Base-by-base conservation (phyloP, 2,329 filamentous ascomycete species). In the Dactylellina parvicollis region DNA sequence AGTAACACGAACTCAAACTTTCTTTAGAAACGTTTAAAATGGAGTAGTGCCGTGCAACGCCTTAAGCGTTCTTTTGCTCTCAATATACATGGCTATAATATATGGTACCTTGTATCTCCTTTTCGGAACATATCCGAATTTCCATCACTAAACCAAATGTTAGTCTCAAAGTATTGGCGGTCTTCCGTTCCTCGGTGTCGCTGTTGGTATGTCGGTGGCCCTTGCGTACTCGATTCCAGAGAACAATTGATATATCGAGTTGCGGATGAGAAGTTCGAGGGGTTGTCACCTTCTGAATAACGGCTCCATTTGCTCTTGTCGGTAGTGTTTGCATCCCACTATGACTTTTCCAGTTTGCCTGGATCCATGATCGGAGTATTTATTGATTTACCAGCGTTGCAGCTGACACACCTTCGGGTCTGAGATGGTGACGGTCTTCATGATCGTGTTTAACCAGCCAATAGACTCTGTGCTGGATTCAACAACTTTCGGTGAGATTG, bases 261-360 rank as follows among this genome's bases (percentile, higher is more conserved):
- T 47, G 82, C 84, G 22, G 81, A 81, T 7, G 81, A 81, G 66
- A 75, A 82, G 77, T 74, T 83, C 76, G 81, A 81, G 7, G 87
- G 87, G 1, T 84, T 85, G 50, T 87, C 88, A 1, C 85, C 89
- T 0, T 87, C 89, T 0, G 90, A 92, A 80, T 85, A 87, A 8
- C 85, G 90, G 18, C 82, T 92, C 85, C 86, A 0, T 84, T 86
- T 3, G 85, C 85, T 50, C 84, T 90, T 74, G 78, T 90, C 34
- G 90, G 89, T 8, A 86, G 85, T 12, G 79, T 90, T 18, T 81
- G 85, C 2, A 81, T 92, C 2, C 89, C 89, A 1, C 78, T 88
- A 16, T 86, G 88, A 3, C 81, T 90, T 16, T 89, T 90, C 82
- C 87, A 86, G 83, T 89, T 90, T 76, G 88, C 87, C 0, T 90